A percentile compares a stretch with the other conserved stretches of the same genome.
Conservation (phyloP, 176 grass and related monocot genomes). For the Eremochloa ophiuroides region DNA sequence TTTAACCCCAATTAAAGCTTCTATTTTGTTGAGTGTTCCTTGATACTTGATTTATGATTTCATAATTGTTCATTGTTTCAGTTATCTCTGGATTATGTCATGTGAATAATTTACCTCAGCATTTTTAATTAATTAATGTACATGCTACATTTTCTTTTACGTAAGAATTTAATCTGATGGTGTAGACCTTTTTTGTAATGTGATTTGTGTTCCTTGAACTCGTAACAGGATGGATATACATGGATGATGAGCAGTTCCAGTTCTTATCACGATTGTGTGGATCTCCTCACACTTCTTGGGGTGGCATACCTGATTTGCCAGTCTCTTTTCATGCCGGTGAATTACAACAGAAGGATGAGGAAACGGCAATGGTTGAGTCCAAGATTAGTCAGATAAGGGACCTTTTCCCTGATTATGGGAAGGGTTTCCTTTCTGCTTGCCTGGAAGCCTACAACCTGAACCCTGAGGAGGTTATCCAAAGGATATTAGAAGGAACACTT, state of each 20-base stretch:
- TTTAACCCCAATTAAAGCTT: not conserved
- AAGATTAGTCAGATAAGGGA: conserved; percentile 98
- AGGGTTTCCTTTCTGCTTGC: conserved; percentile 80
- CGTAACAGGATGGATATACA: conserved; percentile 80
- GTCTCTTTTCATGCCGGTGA: conserved; percentile 49
- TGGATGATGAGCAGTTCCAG: conserved; percentile 81
- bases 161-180: not conserved
- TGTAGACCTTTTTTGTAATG: conserved; percentile 3
- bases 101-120: not conserved
- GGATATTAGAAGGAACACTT: conserved; percentile 86
- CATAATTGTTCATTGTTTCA: not conserved
- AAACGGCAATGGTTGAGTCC: conserved; percentile 65
- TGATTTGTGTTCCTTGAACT: conserved; percentile 19
- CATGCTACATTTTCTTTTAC: not conserved
- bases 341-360: conserved; percentile 67
- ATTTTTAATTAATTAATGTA: conserved; percentile 6
- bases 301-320: conserved; percentile 41
- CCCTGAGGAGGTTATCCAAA: conserved; percentile 86
- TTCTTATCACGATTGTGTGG: conserved; percentile 62
- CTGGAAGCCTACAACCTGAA: conserved; percentile 92
- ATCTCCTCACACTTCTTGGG: conserved; percentile 43
- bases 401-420: conserved; percentile 85
- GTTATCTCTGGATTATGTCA: conserved; percentile 17
- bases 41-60: conserved; percentile 12
- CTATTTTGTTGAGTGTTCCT: not conserved